A percentile compares a stretch with the other conserved stretches of the same genome.
These are phyloP conservation scores for Trypanosoma caninum DNA, from an alignment of 208 protist genomes.

Conservation along the genomic window DNA sequence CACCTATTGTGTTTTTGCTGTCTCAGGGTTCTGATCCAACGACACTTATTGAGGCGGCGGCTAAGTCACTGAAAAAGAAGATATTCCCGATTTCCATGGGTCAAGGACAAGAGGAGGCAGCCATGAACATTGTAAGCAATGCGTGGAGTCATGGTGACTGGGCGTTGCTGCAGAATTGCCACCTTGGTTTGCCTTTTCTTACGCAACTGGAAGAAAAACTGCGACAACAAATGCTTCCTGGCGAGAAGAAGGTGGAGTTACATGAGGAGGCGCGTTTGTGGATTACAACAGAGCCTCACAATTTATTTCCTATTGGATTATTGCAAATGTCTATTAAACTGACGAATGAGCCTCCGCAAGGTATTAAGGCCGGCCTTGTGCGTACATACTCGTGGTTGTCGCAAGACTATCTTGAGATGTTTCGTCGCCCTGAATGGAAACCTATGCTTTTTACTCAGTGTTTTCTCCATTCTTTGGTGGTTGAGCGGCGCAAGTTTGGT, in stretches of 20 bases:
- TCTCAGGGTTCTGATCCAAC: constrained; percentile 97
- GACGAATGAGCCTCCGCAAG: constrained; percentile 97
- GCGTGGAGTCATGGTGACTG: constrained; percentile 91
- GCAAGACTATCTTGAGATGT: constrained; percentile 96
- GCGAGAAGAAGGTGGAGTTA: constrained; percentile 76
- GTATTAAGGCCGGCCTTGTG: constrained; percentile 96
- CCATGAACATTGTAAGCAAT: constrained; percentile 87
- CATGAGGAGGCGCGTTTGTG: constrained; percentile 95
- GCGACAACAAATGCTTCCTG: constrained; percentile 72
- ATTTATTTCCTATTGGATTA: constrained; percentile 94
- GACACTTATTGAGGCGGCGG: constrained; percentile 91
- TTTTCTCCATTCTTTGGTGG: constrained; percentile 97
- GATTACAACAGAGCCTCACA: constrained; percentile 95
- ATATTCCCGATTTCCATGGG: constrained; percentile 98
- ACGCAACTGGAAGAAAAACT: constrained; percentile 89
- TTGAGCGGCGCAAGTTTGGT: constrained; percentile 98
- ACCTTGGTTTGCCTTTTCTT: constrained; percentile 93
- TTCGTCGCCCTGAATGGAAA: constrained; percentile 95
- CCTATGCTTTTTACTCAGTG: constrained; percentile 96
- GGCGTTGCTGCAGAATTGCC: constrained; percentile 97
- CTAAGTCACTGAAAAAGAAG: constrained; percentile 95
- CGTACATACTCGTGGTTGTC: constrained; percentile 95
- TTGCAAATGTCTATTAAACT: constrained; percentile 98
- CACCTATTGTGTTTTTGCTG: constrained; percentile 96
- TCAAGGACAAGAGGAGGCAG: constrained; percentile 96